phyloP scores from a whole-genome alignment of 1,284 basidiomycete species.

The Sparassis latifolia region DNA sequence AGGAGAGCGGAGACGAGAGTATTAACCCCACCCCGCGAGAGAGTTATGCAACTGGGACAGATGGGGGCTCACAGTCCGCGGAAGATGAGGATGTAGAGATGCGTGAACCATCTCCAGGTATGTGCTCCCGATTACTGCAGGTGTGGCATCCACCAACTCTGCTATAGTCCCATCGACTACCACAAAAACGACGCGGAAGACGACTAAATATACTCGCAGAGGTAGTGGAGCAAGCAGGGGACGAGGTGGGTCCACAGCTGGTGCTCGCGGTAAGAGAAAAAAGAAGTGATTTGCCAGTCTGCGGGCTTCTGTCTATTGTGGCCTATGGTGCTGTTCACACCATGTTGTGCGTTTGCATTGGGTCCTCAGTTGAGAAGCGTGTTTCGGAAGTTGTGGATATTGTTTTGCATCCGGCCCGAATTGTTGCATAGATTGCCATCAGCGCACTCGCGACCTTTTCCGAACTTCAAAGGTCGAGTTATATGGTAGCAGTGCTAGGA shows the following conservation, averaged over 20 bases:
- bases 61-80: slow-evolving; percentile 58
- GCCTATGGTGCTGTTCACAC: too few relatives aligned
- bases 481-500: too few relatives aligned
- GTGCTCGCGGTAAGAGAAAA: slow-evolving; percentile 18
- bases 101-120: slow-evolving; percentile 43
- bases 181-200: slow-evolving; percentile 10
- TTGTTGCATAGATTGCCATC: too few relatives aligned
- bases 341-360: too few relatives aligned
- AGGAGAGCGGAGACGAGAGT: slow-evolving; percentile 71
- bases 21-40: slow-evolving; percentile 45
- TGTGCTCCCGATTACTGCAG: slow-evolving; percentile 12
- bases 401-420: too few relatives aligned
- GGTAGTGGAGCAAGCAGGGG: slow-evolving; percentile 13
- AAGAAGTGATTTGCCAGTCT: slow-evolving; percentile 13
- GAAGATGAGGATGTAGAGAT: slow-evolving; percentile 59
- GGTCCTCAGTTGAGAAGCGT: too few relatives aligned
- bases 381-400: too few relatives aligned
- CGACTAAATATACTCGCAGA: slow-evolving; percentile 11
- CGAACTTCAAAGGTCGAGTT: too few relatives aligned
- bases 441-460: too few relatives aligned
- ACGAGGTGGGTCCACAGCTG: slow-evolving; percentile 16
- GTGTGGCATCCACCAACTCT: too few relatives aligned
- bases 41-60: slow-evolving; percentile 62
- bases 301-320: too few relatives aligned
- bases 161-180: too few relatives aligned